Base-by-base conservation (phyloP, 192 early-diverging fungal genomes). In the Jimgerdemannia lactiflua region DNA sequence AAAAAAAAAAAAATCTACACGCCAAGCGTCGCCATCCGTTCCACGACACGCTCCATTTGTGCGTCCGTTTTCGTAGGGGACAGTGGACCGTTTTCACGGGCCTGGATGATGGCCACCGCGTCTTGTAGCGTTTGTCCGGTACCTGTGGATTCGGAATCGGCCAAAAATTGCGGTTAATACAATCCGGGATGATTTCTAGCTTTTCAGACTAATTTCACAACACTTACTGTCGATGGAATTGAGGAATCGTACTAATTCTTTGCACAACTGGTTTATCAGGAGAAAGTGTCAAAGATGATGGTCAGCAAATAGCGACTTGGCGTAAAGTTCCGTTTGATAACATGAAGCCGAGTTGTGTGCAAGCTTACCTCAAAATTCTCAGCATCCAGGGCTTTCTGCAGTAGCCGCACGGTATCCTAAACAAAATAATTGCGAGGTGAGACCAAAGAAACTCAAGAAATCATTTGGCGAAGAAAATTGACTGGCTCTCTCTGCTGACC, bases 221-320 rank as follows among this genome's bases (percentile, higher is more conserved):
- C 2, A 73, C 83, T 79, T 81, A 92, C 92, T 85, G 73, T 95
- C 89, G 75, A 94, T 95, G 7, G 92, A 92, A 73, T 89, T 90
- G 42, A 93, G 83, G 81, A 94, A 94, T 41, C 92, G 86, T 41
- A 94, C 82, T n/a, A 94, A 79, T 71, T 94, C 92, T 82, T 91
- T 93, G 70, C 92, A 90, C 18, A 91, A 84, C 86, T 91, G 71
- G 42, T 76, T 70, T 49, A 66, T 39, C 71, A 49, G 18, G 44
- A 29, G 44, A 70, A 39, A 29, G 44, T 9, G 39, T 14, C 59
- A 42, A 41, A 19, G 42, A 40, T 19, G 11, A 54, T 64, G 44
- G 41, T 40, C 41, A 71, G 70, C 70, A 66, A 66, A 43, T 74
- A 39, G 29, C 2, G 0, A 39, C 67, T 14, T 6, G 9, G 19